Conservation (phyloP, 2,329 filamentous ascomycete species). For the Verticillium nonalfalfae region DNA sequence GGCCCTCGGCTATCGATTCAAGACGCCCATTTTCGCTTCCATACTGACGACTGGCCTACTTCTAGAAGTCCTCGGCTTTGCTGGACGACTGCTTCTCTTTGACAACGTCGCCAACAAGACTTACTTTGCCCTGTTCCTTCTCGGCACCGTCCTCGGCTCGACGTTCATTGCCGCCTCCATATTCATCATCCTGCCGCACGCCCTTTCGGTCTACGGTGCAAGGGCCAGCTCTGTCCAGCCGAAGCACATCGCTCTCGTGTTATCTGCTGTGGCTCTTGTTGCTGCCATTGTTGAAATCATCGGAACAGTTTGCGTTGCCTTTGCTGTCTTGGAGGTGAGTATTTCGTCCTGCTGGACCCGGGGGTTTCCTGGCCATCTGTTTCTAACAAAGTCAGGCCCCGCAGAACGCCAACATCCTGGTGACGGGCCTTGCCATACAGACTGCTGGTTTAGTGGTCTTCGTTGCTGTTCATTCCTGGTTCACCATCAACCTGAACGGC, state of each 20-base stretch:
- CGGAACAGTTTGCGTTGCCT: constrained; percentile 31
- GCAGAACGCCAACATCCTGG: constrained; percentile 30
- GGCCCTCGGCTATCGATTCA: constrained; percentile 30
- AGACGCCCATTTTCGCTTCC: constrained; percentile 32
- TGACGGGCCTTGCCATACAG: constrained; percentile 39
- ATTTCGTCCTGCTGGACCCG: too few species aligned
- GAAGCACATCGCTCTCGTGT: constrained; percentile 23
- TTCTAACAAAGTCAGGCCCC: constrained; percentile 15
- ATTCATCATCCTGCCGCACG: constrained; percentile 37
- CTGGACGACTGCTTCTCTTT: constrained; percentile 36
- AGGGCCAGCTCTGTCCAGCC: constrained; percentile 29
- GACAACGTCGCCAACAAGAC: constrained; percentile 21
- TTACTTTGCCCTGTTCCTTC: constrained; percentile 35
- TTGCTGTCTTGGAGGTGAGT: constrained; percentile 16
- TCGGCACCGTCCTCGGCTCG: constrained; percentile 41
- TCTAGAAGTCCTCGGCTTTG: constrained; percentile 38
- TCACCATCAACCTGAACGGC: constrained; percentile 30
- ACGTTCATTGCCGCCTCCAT: constrained; percentile 36
- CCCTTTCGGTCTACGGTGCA: constrained; percentile 39
- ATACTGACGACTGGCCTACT: constrained; percentile 32
- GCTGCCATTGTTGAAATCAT: constrained; percentile 26
- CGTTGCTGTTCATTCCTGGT: constrained; percentile 30
- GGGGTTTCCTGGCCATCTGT: not conserved
- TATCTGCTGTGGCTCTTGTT: constrained; percentile 26
- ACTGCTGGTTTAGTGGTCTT: constrained; percentile 31